Evolutionary conservation across 176 grass and related monocot genomes (phyloP), one percentile per base, ranked within the genome.

Genomic region (Aegilops speltoides): DNA sequence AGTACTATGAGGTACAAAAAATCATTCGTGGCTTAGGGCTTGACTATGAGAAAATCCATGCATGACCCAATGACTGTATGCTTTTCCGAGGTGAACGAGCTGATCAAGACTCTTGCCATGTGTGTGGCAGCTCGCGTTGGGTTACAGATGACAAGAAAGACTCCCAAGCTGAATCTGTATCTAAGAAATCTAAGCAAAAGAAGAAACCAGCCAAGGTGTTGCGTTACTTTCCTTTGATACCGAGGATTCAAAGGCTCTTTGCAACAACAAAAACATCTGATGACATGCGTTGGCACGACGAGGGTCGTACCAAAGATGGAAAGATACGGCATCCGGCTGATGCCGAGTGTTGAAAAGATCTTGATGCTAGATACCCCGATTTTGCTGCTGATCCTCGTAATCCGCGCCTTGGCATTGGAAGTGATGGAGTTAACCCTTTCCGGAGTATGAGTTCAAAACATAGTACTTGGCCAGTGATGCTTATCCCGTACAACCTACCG

Each of bases 1-100:
- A 60, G 4, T 83, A 45, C 8, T 72, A 36, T 36, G 40, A 79
- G 25, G 79, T 48, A 2, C 84, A n/a, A 84, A 23, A 88, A 62
- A 41, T 85, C 12, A 91, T 87, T 15, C n/a, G 17, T 8, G 4
- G 7, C 16, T 48, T 84, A n/a, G 70, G 68, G 0, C 82, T 76
- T 46, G 37, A 33, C 8, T 84, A 84, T 41, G n/a, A 7, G 6
- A 88, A 91, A 64, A 88, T 91, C 3, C 80, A 88, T 88, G 80
- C 81, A 13, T 91, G 80, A 40, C 75, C 20, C 7, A 67, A 87
- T 8, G 37, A 87, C 13, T 91, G 73, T 38, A 74, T 77, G 46
- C 43, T 78, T 41, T 83, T 73, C 29, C 1, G 36, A 73, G 68
- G 24, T 4, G 37, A 38, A 19, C 19, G 32, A 24, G 69, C 23